Base-by-base conservation (phyloP, 495 filamentous ascomycete species). In the Lasiosphaeris hirsuta region DNA sequence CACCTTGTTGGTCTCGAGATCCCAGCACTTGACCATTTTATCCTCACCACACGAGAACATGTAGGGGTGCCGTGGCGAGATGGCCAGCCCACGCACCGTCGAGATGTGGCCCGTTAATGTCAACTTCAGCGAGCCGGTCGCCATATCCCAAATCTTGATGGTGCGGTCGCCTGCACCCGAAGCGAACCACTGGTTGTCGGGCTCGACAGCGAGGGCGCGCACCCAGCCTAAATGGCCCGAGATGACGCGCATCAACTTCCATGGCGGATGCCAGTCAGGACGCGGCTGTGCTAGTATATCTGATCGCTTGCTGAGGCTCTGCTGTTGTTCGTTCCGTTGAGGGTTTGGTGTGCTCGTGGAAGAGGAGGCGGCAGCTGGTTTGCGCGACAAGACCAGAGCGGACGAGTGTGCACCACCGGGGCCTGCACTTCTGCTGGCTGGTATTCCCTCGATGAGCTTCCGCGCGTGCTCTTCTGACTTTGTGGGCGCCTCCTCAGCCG, bases 1-100 rank as follows among this genome's bases (percentile, higher is more conserved):
- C 53, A 99, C 95, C 73, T 96, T 96, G 72, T 99, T 99, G 7
- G 90, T 94, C 69, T 99, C 95, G 63, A 99, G 72, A 76, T 99
- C 95, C 95, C 95, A 99, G 76, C 95, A 97, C 74, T 97, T 97
- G 37, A 99, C 95, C 91, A 96, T 97, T 81, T 99, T 99, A 71
- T 99, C 95, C 72, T 99, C 95, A 50, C 90, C 95, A 63, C 95
- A 97, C 11, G 90, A 96, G 72, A 97, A 99, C 36, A 99, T 82
- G 69, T 99, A 99, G 2, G 95, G 95, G 71, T 99, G 95, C 49
- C 95, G 79, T 13, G 92, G 89, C 3, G 91, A 96, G 7, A 99
- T 89, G 0, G 93, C 95, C 47, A 99, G 78, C 7, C 95, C 95
- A 44, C 95, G 86, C 13, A 99, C 95, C 7, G 93, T 95, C 40